Evolutionary conservation across 805 yeast genomes (phyloP), one percentile per base, ranked within the genome.

Genomic region (Kuraishia floccosa): DNA sequence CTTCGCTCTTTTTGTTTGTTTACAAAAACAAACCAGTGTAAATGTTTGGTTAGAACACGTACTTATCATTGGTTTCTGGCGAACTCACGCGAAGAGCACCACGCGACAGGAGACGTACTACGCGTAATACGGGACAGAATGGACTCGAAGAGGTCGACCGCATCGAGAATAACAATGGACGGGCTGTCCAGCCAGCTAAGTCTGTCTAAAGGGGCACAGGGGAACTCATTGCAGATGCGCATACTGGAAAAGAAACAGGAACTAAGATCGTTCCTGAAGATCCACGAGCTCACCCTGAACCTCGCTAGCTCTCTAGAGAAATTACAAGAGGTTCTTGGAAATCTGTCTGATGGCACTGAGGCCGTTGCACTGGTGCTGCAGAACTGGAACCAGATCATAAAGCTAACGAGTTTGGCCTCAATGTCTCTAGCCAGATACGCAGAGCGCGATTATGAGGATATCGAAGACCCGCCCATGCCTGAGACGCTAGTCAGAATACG

Each of bases 401-500:
- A 71, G 35, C 66, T 81, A 3, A 68, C 77, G 0, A 66, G 78
- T 8, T 51, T 79, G 40, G 85, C 85, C 20, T 60, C 72, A 17
- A 43, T 65, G 43, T 64, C 74, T n/a, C 44, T 71, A 35, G 39
- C 61, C 35, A 62, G 59, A 27, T 62, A 70, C 34, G 42, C 58
- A 2, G 56, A 59, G 12, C 51, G 50, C 26, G 73, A 65, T 34
- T 61, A 60, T 33, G 65, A 65, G 25, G 43, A 44, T 4, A 36
- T 39, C 12, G 47, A 42, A 2, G 51, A 50, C 20, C 59, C 53
- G 3, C 78, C 82, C 2, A 50, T 72, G 27, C 84, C 87, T 1
- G 87, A 77, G 42, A 60, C 80, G 0, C 52, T 79, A 39, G 78
- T 79, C 3, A 57, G 87, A 30, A 61, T 79, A 20, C 60, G 65